Base-by-base conservation (phyloP, 192 early-diverging fungal genomes). In the Mortierella alpina region DNA sequence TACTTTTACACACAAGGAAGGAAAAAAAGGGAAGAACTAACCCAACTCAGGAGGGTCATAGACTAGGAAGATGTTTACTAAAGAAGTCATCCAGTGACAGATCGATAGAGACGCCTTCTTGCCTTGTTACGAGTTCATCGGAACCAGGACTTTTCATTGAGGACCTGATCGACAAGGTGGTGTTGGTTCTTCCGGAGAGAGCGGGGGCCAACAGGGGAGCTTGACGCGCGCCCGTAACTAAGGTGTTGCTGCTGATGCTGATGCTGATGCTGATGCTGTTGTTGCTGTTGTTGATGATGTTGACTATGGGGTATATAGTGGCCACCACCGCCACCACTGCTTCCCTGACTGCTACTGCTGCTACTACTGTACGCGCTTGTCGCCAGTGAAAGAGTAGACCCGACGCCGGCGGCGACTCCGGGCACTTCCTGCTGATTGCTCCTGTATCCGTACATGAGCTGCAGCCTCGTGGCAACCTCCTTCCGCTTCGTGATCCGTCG, bases 1-100 rank as follows among this genome's bases (percentile, higher is more conserved):
- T 79, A 72, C 70, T 72, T 79, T 71, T 79, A 79, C 46, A 58
- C 41, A 55, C 23, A 68, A 49, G 58, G 50, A 58, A 68, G n/a
- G 18, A 12, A 49, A 48, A 13, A 20, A 18, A 42, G 11, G 14
- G 42, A 40, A 12, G 45, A 58, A 22, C 20, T 41, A 9, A 17
- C 41, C 46, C 63, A 48, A 51, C 23, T 14, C 20, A 46, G 39
- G 9, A 72, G 56, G 58, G 40, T 64, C 69, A 70, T 13, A 66
- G 12, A 39, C 68, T 20, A 59, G n/a, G 31, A 59, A 59, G 41
- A 31, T n/a, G 41, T 41, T 41, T 31, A 50, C 49, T 14, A 50
- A 17, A 50, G 17, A 50, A 50, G 17, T 50, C 49, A 50, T 50
- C 17, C 6, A 14, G 40, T 12, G 14, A 12, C 11, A 31, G 13